phyloP scores from a whole-genome alignment of 306 rosid species.

The Comarum palustre region DNA sequence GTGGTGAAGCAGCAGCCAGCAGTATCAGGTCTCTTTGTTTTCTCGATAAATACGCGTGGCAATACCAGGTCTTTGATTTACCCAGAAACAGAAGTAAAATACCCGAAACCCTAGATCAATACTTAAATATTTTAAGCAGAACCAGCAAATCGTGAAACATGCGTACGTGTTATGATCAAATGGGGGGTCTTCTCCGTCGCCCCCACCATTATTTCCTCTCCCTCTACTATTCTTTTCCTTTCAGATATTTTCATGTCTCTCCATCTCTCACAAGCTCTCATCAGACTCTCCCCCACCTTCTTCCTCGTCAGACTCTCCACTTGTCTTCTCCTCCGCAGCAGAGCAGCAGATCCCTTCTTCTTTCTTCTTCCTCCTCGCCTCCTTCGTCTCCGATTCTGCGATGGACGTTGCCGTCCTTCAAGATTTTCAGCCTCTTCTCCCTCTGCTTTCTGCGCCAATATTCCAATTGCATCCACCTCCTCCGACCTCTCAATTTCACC shows the following conservation, averaged over 20 bases:
- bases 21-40: not conserved
- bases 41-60: not conserved
- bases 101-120: conserved; percentile 16
- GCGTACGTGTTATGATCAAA: conserved; percentile 26
- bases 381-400: not conserved
- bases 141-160: not conserved
- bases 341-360: conserved; percentile 11
- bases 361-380: not conserved
- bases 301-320: not conserved
- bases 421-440: conserved; percentile 1
- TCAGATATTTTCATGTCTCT: conserved; percentile 32
- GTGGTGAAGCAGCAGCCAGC: conserved; percentile 14
- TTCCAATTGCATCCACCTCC: not conserved
- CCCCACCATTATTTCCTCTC: conserved; percentile 20
- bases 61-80: not conserved
- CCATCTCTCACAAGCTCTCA: not conserved
- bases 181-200: conserved; percentile 15
- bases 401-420: conserved; percentile 1
- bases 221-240: conserved; percentile 12
- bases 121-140: not conserved
- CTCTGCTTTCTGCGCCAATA: conserved; percentile 18
- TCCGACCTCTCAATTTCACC: conserved; percentile 5
- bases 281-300: not conserved
- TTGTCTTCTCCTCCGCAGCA: conserved; percentile 9
- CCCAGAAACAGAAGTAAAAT: not conserved